These are phyloP conservation scores for Emergomyces africanus DNA, from an alignment of 2,329 filamentous ascomycete species.

Conservation along the genomic window DNA sequence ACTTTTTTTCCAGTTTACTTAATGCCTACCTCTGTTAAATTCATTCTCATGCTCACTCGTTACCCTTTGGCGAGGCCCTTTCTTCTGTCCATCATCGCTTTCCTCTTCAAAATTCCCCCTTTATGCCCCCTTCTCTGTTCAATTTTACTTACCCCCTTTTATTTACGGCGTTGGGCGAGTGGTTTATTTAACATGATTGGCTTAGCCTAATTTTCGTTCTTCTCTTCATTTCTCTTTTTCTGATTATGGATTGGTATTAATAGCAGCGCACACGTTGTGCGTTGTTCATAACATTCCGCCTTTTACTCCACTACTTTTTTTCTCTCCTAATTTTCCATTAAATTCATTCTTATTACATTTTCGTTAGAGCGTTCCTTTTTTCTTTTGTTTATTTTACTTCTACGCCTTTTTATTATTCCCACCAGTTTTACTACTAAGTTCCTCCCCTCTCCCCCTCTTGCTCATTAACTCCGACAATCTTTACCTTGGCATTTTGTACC, in stretches of 20 bases:
- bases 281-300: not conserved
- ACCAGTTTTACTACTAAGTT: not conserved
- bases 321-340: not conserved
- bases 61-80: not conserved
- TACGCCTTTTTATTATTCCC: not conserved
- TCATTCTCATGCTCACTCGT: not conserved
- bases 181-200: not conserved
- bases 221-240: not conserved
- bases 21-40: not conserved
- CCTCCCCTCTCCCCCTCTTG: not conserved
- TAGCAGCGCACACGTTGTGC: not conserved
- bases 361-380: not conserved
- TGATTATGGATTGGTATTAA: not conserved
- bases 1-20: not conserved
- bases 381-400: not conserved
- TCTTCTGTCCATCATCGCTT: not conserved
- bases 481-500: not conserved
- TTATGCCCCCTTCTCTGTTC: slow-evolving; percentile 2
- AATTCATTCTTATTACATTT: not conserved
- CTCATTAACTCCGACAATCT: not conserved
- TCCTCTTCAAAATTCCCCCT: not conserved
- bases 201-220: not conserved
- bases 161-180: not conserved
- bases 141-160: not conserved
- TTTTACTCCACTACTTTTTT: not conserved